A percentile compares a stretch with the other conserved stretches of the same genome.
These are phyloP conservation scores for Gillenia trifoliata DNA, from an alignment of 306 rosid genomes.

Conservation along the genomic window DNA sequence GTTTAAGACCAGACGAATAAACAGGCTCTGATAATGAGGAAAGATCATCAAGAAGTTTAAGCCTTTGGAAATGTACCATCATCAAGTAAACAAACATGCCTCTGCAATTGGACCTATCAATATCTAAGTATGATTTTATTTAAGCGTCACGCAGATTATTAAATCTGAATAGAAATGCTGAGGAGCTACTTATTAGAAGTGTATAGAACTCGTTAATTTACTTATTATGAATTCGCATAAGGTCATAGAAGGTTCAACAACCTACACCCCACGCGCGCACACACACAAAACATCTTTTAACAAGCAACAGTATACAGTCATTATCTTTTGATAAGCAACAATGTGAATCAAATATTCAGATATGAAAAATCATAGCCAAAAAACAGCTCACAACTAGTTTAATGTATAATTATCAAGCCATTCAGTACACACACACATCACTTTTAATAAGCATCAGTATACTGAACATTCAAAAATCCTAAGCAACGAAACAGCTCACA, in stretches of 20 bases:
- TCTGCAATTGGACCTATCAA: no score
- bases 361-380: not conserved
- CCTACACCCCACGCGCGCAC: not conserved
- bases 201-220: not conserved
- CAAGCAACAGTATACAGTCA: not conserved
- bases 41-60: no score
- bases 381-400: not conserved
- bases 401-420: not conserved
- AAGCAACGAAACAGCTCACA: not conserved
- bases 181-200: not conserved
- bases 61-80: no score
- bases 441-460: not conserved
- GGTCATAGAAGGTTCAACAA: not conserved
- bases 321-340: not conserved
- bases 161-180: not conserved
- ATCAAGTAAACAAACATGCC: no score
- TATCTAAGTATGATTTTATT: not conserved
- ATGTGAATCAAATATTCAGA: not conserved
- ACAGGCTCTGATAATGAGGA: no score
- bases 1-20: no score
- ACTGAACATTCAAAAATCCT: not conserved
- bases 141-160: not conserved
- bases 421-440: not conserved
- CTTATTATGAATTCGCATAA: not conserved
- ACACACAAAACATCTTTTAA: not conserved